phyloP scores from a whole-genome alignment of 2,329 filamentous ascomycete genomes.

The Lecanicillium sp. region DNA sequence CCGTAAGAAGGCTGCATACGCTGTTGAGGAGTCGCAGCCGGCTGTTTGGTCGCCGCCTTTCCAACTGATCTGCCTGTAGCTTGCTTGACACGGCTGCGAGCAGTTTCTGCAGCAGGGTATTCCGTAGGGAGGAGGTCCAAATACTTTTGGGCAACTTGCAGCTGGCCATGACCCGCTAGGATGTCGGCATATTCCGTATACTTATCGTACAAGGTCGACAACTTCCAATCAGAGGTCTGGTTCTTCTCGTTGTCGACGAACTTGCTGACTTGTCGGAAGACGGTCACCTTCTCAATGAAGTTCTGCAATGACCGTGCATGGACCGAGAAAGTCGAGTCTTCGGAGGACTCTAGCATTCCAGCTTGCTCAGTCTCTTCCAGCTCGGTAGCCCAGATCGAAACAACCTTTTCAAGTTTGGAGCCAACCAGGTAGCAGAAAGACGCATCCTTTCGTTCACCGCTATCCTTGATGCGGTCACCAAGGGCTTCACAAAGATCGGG shows the following conservation, averaged over 20 bases:
- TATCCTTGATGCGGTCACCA: conserved; percentile 80
- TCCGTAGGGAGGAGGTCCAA: conserved; percentile 74
- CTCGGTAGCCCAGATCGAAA: conserved; percentile 87
- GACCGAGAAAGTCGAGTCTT: conserved; percentile 81
- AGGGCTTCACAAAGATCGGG: conserved; percentile 90
- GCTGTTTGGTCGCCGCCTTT: conserved; percentile 18
- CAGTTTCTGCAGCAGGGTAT: conserved; percentile 81
- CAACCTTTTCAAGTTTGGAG: conserved; percentile 95
- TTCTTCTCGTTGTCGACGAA: conserved; percentile 73
- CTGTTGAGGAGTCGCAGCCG: conserved; percentile 29
- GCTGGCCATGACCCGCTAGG: conserved; percentile 78
- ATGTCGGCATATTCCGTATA: conserved; percentile 97
- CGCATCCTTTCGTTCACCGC: conserved; percentile 74
- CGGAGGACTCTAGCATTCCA: conserved; percentile 57
- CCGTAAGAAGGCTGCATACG: conserved; percentile 28
- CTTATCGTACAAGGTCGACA: conserved; percentile 81
- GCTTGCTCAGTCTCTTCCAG: conserved; percentile 76
- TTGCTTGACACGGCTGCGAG: conserved; percentile 74
- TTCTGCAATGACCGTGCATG: conserved; percentile 83
- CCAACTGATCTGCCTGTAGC: conserved; percentile 53
- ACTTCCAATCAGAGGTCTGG: conserved; percentile 76
- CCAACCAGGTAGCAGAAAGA: conserved; percentile 95
- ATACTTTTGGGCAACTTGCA: conserved; percentile 83
- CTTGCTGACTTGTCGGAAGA: conserved; percentile 90
- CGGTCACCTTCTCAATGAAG: conserved; percentile 96